Conservation (phyloP, 1,284 basidiomycete genomes). For the Fomitopsis palustris region DNA sequence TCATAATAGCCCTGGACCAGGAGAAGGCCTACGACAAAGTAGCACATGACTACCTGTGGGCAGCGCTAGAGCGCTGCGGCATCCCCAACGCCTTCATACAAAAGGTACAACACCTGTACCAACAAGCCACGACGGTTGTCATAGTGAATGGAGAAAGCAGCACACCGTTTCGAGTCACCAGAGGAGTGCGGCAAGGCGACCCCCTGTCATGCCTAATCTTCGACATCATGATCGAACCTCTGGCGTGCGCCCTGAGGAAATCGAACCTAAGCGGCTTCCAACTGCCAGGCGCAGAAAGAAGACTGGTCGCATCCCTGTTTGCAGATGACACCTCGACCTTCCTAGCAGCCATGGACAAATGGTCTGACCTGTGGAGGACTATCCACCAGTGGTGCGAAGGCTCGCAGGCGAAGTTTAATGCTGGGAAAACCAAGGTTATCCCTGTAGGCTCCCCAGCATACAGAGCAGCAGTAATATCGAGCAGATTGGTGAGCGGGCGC, state of each 20-base stretch:
- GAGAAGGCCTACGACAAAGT: too few relatives aligned
- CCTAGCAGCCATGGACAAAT: conserved; percentile 1
- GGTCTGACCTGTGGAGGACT: not conserved
- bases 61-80: conserved; percentile 12
- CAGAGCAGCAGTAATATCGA: too few relatives aligned
- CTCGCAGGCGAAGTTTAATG: too few relatives aligned
- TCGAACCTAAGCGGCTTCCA: conserved; percentile 28
- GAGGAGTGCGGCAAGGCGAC: conserved; percentile 32
- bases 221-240: conserved; percentile 11
- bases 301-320: conserved; percentile 3
- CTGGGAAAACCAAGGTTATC: too few relatives aligned
- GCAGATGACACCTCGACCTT: conserved; percentile 9
- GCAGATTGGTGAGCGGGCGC: not conserved
- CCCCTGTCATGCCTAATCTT: conserved; percentile 37
- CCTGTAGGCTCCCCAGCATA: too few relatives aligned
- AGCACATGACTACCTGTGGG: conserved; percentile 27
- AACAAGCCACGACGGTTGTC: conserved; percentile 10
- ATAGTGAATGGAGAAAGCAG: conserved; percentile 27
- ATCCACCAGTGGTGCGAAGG: too few relatives aligned
- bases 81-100: conserved; percentile 20
- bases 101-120: not conserved
- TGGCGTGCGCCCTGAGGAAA: conserved; percentile 25
- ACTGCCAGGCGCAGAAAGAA: conserved; percentile 9
- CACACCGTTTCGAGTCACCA: conserved; percentile 11
- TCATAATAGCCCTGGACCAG: conserved; percentile 28